Base-by-base conservation (phyloP, 1,139 yeast species). In the Debaryomycetaceae sp. region DNA sequence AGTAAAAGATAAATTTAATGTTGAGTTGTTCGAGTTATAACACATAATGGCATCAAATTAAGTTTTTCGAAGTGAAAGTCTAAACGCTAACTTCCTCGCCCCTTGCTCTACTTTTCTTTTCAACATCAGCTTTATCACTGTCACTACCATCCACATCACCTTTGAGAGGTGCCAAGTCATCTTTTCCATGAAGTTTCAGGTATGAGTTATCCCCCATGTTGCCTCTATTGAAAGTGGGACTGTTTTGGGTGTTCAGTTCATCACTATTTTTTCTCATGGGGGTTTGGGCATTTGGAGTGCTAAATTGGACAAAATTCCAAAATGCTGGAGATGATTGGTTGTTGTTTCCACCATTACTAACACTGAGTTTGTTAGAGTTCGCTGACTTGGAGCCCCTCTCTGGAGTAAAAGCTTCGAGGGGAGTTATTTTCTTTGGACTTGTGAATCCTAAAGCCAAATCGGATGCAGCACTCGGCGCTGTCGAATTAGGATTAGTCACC, bases 321-420 rank as follows among this genome's bases (percentile, higher is more conserved):
- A 83, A 75, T 9, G 91, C 88, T 2, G 92, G 89, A 1, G 87
- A 80, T 15, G 78, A 71, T 52, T 75, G 81, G 49, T 68, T 67
- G 22, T 68, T 57, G 40, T 56, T 62, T 32, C 46, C 45, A 1
- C 60, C 63, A 45, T 45, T 51, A 6, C 62, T 56, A 18, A 52
- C 44, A 17, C 51, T 51, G 42, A 47, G 36, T 41, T 53, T 48
- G 41, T 45, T 41, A 5, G 35, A 11, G 33, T 43, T 42, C 18
- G 52, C 59, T 33, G 61, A 61, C 35, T 72, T 69, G 19, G 78
- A 71, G 1, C 92, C 92, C 37, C 94, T 64, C 51, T 85, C 94
- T 1, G 95, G 94, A 0, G 95, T 86, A 51, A 83, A 85, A 1
- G 94, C 92, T 57, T 85, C 94, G 44, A 83, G 66, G 6, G 87